Percentiles rank a stretch among this genome's conserved stretches.
Evolutionary conservation across 192 early-diverging fungal species (phyloP).

Genomic region (Coemansia sp.): DNA sequence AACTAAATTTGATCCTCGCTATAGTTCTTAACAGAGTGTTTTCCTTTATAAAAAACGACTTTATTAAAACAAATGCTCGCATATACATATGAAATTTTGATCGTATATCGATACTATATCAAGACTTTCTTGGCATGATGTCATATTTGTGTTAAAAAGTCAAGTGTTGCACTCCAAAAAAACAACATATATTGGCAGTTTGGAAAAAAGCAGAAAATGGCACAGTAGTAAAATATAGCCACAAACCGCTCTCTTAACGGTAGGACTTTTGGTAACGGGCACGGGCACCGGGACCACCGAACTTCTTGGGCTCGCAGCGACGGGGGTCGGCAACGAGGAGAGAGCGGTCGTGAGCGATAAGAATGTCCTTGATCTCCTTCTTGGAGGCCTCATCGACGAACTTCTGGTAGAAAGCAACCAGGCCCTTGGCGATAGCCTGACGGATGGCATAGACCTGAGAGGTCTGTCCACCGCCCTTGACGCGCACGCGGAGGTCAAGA

Average conservation of each 20-base stretch:
- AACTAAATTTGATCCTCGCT: conserved; percentile 53
- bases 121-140: no score
- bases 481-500: conserved; percentile 97
- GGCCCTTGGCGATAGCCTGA: conserved; percentile 98
- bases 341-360: conserved; percentile 92
- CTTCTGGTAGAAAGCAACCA: conserved; percentile 99
- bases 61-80: background rate
- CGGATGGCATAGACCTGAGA: conserved; percentile 99
- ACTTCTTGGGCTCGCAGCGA: conserved; percentile 99
- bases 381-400: conserved; percentile 99
- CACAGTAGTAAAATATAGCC: conserved; percentile 23
- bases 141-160: background rate
- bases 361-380: conserved; percentile 98
- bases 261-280: conserved; percentile 92
- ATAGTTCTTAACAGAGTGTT: conserved; percentile 1
- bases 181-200: conserved; percentile 42
- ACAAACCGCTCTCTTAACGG: conserved; percentile 66
- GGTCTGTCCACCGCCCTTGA: conserved; percentile 96
- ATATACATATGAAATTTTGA: background rate
- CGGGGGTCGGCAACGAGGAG: conserved; percentile 98
- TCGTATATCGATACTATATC: background rate
- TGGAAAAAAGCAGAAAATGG: conserved; percentile 26
- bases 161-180: background rate
- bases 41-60: background rate
- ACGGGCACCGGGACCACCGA: conserved; percentile 99